Evolutionary conservation across 2,329 filamentous ascomycete genomes (phyloP).

Genomic region (Aspergillus glaucus): DNA sequence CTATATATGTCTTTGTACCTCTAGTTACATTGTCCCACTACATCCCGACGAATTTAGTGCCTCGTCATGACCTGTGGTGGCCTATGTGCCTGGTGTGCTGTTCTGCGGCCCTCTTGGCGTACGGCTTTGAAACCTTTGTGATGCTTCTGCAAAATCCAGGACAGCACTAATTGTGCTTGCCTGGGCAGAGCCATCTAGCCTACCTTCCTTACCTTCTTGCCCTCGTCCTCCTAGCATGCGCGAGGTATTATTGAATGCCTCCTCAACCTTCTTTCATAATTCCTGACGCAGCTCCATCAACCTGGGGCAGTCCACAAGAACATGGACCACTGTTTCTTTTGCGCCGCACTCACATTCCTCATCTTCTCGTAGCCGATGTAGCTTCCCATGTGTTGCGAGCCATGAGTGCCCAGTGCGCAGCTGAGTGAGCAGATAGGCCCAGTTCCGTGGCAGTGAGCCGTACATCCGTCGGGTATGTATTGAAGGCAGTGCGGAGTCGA

Average conservation of each 20-base stretch:
- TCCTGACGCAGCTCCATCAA: conserved; percentile 3
- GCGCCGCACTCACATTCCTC: conserved; percentile 14
- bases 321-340: conserved; percentile 10
- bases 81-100: conserved; percentile 7
- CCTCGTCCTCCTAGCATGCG: conserved; percentile 15
- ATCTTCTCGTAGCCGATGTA: conserved; percentile 2
- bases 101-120: conserved; percentile 9
- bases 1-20: too few species aligned
- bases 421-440: conserved; percentile 14
- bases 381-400: conserved; percentile 12
- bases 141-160: conserved; percentile 15
- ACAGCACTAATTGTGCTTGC: conserved; percentile 4
- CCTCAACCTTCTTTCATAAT: conserved; percentile 15
- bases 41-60: conserved; percentile 18
- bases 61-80: conserved; percentile 1
- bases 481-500: conserved; percentile 5
- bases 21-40: too few species aligned
- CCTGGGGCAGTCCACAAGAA: neutral
- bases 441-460: conserved; percentile 9
- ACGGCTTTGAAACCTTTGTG: conserved; percentile 16
- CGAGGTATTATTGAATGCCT: conserved; percentile 15
- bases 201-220: conserved; percentile 10
- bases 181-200: conserved; percentile 2
- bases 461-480: conserved; percentile 7
- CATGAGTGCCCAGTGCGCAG: conserved; percentile 16